A percentile compares a stretch with the other conserved stretches of the same genome.
Conservation (phyloP, 306 rosid species). For the Psophocarpus tetragonolobus region DNA sequence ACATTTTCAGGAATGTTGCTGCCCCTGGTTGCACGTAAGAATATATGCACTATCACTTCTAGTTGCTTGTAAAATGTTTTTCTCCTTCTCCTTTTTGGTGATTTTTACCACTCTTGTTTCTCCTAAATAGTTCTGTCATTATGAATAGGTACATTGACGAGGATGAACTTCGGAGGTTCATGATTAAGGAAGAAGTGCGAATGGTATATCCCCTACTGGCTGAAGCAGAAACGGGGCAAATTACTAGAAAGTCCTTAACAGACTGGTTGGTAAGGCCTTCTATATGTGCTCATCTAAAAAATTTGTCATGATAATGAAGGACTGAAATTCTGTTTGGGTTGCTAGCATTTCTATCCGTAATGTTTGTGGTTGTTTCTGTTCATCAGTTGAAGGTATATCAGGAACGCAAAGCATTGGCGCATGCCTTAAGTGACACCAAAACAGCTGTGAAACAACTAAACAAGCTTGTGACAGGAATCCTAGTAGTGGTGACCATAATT, state of each 20-base stretch:
- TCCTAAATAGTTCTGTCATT: slow-evolving; percentile 6
- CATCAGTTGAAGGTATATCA: slow-evolving; percentile 80
- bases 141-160: slow-evolving; percentile 69
- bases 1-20: slow-evolving; percentile 77
- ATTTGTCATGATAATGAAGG: not conserved
- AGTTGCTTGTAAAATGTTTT: not conserved
- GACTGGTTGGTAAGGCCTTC: slow-evolving; percentile 78
- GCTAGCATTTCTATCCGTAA: not conserved
- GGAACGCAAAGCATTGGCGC: slow-evolving; percentile 83
- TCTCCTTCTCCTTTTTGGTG: not conserved
- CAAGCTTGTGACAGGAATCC: slow-evolving; percentile 64
- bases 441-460: slow-evolving; percentile 85
- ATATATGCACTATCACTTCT: slow-evolving; percentile 14
- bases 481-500: slow-evolving; percentile 51
- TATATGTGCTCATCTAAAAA: not conserved
- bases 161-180: slow-evolving; percentile 71
- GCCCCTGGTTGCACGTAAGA: slow-evolving; percentile 66
- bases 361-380: slow-evolving; percentile 23
- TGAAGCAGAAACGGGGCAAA: slow-evolving; percentile 47
- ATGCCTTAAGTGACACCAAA: slow-evolving; percentile 83
- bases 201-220: slow-evolving; percentile 65
- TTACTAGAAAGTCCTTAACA: slow-evolving; percentile 69
- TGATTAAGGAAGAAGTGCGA: slow-evolving; percentile 84
- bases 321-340: slow-evolving; percentile 5
- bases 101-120: slow-evolving; percentile 16